A percentile compares a stretch with the other conserved stretches of the same genome.
Conservation (phyloP, 2,329 filamentous ascomycete genomes). For the Aquanectria penicillioides region DNA sequence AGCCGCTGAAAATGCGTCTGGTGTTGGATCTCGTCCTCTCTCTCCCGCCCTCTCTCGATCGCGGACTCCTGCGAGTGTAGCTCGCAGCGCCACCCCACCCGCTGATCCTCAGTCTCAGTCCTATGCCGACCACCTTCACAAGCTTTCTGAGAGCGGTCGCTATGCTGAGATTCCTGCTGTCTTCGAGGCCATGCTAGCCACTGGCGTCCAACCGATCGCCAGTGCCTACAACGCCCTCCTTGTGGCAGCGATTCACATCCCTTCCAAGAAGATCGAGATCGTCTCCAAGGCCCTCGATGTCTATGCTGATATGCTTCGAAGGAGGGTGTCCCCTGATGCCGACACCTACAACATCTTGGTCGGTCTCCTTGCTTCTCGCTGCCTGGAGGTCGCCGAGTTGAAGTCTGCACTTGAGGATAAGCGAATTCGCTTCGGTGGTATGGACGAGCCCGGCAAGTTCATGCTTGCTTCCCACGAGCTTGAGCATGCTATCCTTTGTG, state of each 20-base stretch:
- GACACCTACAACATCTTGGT: slow-evolving; percentile 91
- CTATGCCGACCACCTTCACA: slow-evolving; percentile 82
- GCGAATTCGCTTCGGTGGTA: slow-evolving; percentile 83
- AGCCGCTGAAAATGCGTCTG: slow-evolving; percentile 54
- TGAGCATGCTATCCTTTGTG: slow-evolving; percentile 84
- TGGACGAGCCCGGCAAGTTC: slow-evolving; percentile 85
- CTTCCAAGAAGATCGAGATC: slow-evolving; percentile 81
- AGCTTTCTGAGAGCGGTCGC: slow-evolving; percentile 75
- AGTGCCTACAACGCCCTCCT: slow-evolving; percentile 93
- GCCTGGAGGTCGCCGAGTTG: slow-evolving; percentile 78
- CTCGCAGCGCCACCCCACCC: slow-evolving; percentile 69
- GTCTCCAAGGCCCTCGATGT: slow-evolving; percentile 93
- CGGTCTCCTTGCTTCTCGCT: slow-evolving; percentile 81
- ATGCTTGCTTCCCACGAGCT: slow-evolving; percentile 89
- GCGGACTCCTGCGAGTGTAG: slow-evolving; percentile 56
- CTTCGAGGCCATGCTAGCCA: slow-evolving; percentile 89
- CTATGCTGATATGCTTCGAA: slow-evolving; percentile 94
- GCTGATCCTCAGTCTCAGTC: slow-evolving; percentile 71
- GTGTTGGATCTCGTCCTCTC: too few species aligned
- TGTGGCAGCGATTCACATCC: slow-evolving; percentile 83
- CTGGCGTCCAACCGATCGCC: slow-evolving; percentile 82
- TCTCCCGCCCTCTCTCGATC: slow-evolving; percentile 52
- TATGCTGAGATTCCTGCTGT: slow-evolving; percentile 90
- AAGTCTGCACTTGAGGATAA: slow-evolving; percentile 83
- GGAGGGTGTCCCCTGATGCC: slow-evolving; percentile 82